phyloP scores from a whole-genome alignment of 805 yeast genomes.

The Starmerella riodocensis region DNA sequence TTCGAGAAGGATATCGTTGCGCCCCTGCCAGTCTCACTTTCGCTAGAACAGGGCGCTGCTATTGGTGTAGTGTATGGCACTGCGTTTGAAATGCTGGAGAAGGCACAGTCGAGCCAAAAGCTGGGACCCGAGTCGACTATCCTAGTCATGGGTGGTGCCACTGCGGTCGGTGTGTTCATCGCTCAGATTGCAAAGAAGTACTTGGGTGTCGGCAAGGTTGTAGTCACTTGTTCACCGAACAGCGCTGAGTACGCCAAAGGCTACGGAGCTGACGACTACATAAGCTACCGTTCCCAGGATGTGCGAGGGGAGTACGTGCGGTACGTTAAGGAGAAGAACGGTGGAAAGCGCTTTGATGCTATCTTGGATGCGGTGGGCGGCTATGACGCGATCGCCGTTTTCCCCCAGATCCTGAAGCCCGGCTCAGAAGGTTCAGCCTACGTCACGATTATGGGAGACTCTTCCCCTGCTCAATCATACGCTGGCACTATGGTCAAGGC shows the following conservation, averaged over 20 bases:
- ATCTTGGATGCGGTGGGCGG: constrained; percentile 58
- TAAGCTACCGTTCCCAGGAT: constrained; percentile 22
- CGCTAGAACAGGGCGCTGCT: constrained; percentile 47
- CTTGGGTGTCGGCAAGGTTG: constrained; percentile 39
- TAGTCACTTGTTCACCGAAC: constrained; percentile 39
- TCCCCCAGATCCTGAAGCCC: constrained; percentile 35
- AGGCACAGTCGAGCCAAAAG: constrained; percentile 18
- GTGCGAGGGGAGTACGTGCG: constrained; percentile 7
- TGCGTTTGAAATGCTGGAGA: constrained; percentile 35
- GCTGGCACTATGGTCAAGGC: constrained; percentile 6
- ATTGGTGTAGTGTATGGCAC: constrained; percentile 54
- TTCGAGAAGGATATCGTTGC: constrained; percentile 27
- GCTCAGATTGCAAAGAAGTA: constrained; percentile 44
- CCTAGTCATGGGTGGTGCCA: constrained; percentile 60
- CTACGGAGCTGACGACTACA: constrained; percentile 43
- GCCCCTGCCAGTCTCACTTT: constrained; percentile 34
- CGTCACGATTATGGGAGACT: constrained; percentile 47
- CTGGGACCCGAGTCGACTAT: constrained; percentile 36
- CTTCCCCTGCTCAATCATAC: constrained; percentile 12
- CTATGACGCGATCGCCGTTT: constrained; percentile 35
- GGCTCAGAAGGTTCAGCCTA: constrained; percentile 37
- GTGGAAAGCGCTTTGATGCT: constrained; percentile 35
- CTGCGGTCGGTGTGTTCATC: constrained; percentile 51
- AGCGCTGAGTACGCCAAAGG: constrained; percentile 35
- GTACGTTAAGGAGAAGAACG: constrained; percentile 6